A percentile compares a stretch with the other conserved stretches of the same genome.
These are phyloP conservation scores for Trichophyton mentagrophytes DNA, from an alignment of 2,329 filamentous ascomycete genomes.

Conservation along the genomic window DNA sequence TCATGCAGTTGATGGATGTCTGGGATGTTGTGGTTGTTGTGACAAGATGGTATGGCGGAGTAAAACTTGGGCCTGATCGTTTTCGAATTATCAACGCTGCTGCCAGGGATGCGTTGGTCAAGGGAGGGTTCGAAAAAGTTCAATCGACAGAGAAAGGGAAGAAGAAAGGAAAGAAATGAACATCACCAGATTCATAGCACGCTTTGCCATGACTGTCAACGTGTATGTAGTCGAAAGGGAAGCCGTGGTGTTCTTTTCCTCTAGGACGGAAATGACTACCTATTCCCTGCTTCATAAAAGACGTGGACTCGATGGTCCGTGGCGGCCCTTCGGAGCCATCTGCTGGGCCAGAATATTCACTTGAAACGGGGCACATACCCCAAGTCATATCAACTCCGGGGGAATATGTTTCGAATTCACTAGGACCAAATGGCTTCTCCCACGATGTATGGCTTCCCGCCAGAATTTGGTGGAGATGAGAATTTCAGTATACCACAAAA, in stretches of 20 bases:
- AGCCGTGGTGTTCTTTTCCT: not conserved
- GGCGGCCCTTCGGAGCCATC: not conserved
- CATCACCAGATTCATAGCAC: not conserved
- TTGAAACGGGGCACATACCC: not conserved
- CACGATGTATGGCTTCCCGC: not conserved
- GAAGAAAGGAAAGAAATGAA: conserved; percentile 24
- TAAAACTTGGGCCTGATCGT: conserved; percentile 74
- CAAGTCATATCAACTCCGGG: not conserved
- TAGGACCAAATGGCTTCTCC: not conserved
- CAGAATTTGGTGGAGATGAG: not conserved
- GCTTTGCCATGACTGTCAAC: not conserved
- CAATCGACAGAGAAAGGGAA: conserved; percentile 44
- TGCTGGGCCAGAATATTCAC: not conserved
- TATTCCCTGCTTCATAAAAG: not conserved
- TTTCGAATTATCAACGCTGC: conserved; percentile 83
- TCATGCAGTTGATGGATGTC: conserved; percentile 89
- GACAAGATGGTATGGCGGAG: conserved; percentile 86
- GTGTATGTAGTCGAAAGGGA: not conserved
- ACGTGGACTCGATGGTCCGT: not conserved
- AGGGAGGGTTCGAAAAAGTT: conserved; percentile 52
- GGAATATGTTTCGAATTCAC: not conserved
- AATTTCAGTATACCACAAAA: not conserved
- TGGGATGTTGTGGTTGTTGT: conserved; percentile 92
- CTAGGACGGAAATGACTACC: not conserved
- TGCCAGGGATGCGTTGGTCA: conserved; percentile 71